Evolutionary conservation across 177 flowering plant genomes (phyloP), one percentile per base, ranked within the genome.

Genomic region (Tripterygium wilfordii): DNA sequence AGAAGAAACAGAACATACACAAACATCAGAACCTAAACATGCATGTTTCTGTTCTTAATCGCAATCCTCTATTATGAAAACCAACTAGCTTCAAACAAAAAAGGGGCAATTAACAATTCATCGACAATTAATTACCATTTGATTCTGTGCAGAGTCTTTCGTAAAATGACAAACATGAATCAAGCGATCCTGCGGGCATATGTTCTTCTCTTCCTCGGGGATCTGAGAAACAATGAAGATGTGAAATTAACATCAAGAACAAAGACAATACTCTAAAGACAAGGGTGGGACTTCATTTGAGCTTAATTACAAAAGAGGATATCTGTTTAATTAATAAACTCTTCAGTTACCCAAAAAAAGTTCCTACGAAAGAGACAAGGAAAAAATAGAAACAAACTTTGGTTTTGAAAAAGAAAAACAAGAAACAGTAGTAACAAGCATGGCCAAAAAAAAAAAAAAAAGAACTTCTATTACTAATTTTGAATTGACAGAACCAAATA

Each of bases 171-270:
- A 83, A 33, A 83, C 97, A 65, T 87, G 96, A 61, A 89, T 80
- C 70, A 87, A 52, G 22, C 90, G 90, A 71, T 87, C 94, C 24
- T 77, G 74, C 29, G 85, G 82, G 53, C 88, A 86, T 57, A 89
- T 83, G 48, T 77, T 78, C 67, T 89, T 89, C 72, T 89, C 97
- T 59, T 89, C 97, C 52, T 86, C 97, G 12, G 97, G 95, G 41
- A 89, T 75, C 95, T 86, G 73, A 24, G 8, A 40, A 8, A 28
- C 36, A 23, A 37, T 39, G 4, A 36, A 1, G 1, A 53, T 28
- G 31, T 1, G 7, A 20, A 15, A 18, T 30, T 7, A 47, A 6
- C 50, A 25, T 30, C 27, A 42, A 42, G 5, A 2, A 1, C 9
- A 25, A 6, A 25, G 33, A 12, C 8, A 30, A 30, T 30, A 30